Evolutionary conservation across 2,329 filamentous ascomycete genomes (phyloP).

Genomic region (Taxawa tesnikishii): DNA sequence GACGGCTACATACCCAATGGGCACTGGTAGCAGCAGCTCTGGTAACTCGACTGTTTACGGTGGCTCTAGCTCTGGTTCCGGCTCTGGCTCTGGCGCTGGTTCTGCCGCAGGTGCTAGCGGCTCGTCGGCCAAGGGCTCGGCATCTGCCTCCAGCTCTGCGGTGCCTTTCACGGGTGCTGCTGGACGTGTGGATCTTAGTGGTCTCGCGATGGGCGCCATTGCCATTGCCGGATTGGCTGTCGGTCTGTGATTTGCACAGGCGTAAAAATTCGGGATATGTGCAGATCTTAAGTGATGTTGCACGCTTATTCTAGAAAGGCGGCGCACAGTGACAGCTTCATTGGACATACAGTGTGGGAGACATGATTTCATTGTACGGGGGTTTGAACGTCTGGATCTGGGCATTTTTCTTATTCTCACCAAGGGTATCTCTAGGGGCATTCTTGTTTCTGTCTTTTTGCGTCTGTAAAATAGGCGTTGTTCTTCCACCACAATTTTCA

Average conservation of each 20-base stretch:
- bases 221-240: slow-evolving; percentile 3
- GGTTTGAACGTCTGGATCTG: too few species aligned
- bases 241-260: slow-evolving; percentile 5
- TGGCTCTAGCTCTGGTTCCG: slow-evolving; percentile 4
- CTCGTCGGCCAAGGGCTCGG: slow-evolving; percentile 2
- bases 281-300: neutral
- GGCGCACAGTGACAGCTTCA: neutral
- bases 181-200: slow-evolving; percentile 2
- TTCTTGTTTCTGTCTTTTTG: too few species aligned
- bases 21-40: slow-evolving; percentile 5
- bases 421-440: too few species aligned
- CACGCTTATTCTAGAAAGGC: neutral
- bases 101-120: slow-evolving; percentile 4
- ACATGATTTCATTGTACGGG: too few species aligned
- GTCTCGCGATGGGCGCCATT: slow-evolving; percentile 4
- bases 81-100: slow-evolving; percentile 5
- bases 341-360: neutral
- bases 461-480: too few species aligned
- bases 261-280: neutral
- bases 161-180: slow-evolving; percentile 6
- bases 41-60: slow-evolving; percentile 3
- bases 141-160: slow-evolving; percentile 2
- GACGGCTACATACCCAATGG: slow-evolving; percentile 2
- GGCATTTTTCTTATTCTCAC: too few species aligned
- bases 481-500: too few species aligned